Conservation (phyloP, 768 basidiomycete species). For the Neoboletus magnificus region DNA sequence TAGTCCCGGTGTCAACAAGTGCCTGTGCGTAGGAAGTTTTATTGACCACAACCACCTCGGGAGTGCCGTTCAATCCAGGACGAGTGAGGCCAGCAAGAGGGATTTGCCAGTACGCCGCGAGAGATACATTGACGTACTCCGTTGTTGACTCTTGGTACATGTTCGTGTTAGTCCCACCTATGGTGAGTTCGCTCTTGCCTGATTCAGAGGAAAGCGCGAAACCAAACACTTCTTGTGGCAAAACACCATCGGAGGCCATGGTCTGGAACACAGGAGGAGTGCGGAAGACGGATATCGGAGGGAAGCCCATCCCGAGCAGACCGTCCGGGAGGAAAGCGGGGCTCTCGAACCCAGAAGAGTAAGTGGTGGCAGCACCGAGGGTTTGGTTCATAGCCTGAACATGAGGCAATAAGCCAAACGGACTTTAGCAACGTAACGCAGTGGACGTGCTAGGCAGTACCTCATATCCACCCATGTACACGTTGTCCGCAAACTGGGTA, state of each 20-base stretch:
- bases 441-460: constrained; percentile 20
- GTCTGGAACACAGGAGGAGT: constrained; percentile 44
- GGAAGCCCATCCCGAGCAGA: constrained; percentile 43
- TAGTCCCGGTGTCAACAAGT: constrained; percentile 36
- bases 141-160: constrained; percentile 44
- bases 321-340: constrained; percentile 37
- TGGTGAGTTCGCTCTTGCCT: constrained; percentile 47
- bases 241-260: constrained; percentile 36
- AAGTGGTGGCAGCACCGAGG: constrained; percentile 42
- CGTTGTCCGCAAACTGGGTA: constrained; percentile 41
- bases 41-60: constrained; percentile 26
- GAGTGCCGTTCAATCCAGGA: constrained; percentile 16
- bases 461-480: constrained; percentile 38
- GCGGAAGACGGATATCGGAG: constrained; percentile 33
- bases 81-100: constrained; percentile 28
- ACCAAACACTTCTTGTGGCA: constrained; percentile 40
- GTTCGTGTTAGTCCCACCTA: constrained; percentile 50
- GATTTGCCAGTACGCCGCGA: constrained; percentile 38
- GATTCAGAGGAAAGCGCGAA: constrained; percentile 43
- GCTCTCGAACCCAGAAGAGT: constrained; percentile 31
- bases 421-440: constrained; percentile 1
- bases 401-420: neutral
- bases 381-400: constrained; percentile 37
- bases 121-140: constrained; percentile 35
- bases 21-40: constrained; percentile 22